Conservation (phyloP, 208 protist species). For the Blechomonas ayalai region DNA sequence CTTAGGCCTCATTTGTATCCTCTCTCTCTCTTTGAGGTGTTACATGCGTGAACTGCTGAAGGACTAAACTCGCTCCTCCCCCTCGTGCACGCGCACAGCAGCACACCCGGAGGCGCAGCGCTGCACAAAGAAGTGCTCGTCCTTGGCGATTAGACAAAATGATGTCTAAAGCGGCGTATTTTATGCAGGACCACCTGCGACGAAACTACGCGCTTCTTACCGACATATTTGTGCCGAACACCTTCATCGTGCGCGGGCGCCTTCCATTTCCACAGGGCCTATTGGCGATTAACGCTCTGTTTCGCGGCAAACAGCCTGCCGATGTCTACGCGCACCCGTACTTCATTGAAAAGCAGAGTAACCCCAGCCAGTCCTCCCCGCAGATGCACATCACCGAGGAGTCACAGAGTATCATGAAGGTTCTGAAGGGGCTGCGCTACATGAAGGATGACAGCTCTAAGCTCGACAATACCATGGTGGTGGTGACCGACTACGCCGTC, state of each 20-base stretch:
- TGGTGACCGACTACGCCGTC: slow-evolving; percentile 62
- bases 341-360: slow-evolving; percentile 84
- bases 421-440: slow-evolving; percentile 72
- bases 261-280: slow-evolving; percentile 71
- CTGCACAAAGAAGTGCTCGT: too few relatives aligned
- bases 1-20: too few relatives aligned
- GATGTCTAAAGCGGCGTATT: slow-evolving; percentile 76
- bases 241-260: slow-evolving; percentile 61
- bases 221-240: slow-evolving; percentile 35
- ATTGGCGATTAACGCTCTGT: slow-evolving; percentile 39
- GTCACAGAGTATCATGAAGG: slow-evolving; percentile 72
- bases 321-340: slow-evolving; percentile 81
- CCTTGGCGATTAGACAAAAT: slow-evolving; percentile 18
- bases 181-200: slow-evolving; percentile 81
- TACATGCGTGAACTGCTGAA: too few relatives aligned
- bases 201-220: slow-evolving; percentile 55
- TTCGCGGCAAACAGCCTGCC: slow-evolving; percentile 44
- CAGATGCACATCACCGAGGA: slow-evolving; percentile 85
- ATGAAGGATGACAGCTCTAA: slow-evolving; percentile 76
- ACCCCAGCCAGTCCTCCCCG: slow-evolving; percentile 71
- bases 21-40: too few relatives aligned
- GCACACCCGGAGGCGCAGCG: too few relatives aligned
- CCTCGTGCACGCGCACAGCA: too few relatives aligned
- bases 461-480: slow-evolving; percentile 77
- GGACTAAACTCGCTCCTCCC: too few relatives aligned